These are phyloP conservation scores for Aureobasidium sp. DNA, from an alignment of 2,329 filamentous ascomycete species.

Conservation along the genomic window DNA sequence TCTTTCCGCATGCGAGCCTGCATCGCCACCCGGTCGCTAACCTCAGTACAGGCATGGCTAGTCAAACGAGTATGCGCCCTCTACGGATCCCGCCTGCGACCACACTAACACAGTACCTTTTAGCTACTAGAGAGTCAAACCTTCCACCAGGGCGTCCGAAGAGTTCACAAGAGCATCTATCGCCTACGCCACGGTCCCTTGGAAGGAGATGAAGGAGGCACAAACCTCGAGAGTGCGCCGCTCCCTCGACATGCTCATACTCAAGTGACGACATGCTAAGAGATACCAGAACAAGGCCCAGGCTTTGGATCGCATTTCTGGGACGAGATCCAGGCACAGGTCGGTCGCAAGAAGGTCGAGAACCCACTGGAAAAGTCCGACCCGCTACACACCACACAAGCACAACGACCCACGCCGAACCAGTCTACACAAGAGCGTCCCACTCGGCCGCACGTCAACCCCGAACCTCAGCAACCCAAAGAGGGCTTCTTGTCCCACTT, in stretches of 20 bases:
- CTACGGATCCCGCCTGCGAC: background rate
- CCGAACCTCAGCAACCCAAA: slow-evolving; percentile 3
- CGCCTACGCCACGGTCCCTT: slow-evolving; percentile 39
- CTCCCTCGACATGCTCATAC: background rate
- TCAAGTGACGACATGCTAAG: background rate
- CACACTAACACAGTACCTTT: slow-evolving; percentile 20
- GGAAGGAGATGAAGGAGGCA: slow-evolving; percentile 40
- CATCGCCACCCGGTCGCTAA: background rate
- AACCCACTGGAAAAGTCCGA: background rate
- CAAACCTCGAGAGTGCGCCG: slow-evolving; percentile 34
- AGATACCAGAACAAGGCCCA: slow-evolving; percentile 19
- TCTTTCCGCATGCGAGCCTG: background rate
- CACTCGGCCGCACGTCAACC: too few species aligned
- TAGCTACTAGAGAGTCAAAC: slow-evolving; percentile 45
- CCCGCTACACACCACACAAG: background rate
- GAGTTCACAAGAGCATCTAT: slow-evolving; percentile 40
- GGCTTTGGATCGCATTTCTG: slow-evolving; percentile 42
- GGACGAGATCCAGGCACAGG: slow-evolving; percentile 43
- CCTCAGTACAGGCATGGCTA: slow-evolving; percentile 9
- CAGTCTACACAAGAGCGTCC: background rate
- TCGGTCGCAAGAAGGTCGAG: background rate
- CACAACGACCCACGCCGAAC: background rate
- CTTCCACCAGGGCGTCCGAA: slow-evolving; percentile 46
- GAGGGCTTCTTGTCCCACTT: slow-evolving; percentile 38
- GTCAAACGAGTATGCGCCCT: slow-evolving; percentile 12